Evolutionary conservation across 139 green algal genomes (phyloP).

Genomic region (Volvox africanus): DNA sequence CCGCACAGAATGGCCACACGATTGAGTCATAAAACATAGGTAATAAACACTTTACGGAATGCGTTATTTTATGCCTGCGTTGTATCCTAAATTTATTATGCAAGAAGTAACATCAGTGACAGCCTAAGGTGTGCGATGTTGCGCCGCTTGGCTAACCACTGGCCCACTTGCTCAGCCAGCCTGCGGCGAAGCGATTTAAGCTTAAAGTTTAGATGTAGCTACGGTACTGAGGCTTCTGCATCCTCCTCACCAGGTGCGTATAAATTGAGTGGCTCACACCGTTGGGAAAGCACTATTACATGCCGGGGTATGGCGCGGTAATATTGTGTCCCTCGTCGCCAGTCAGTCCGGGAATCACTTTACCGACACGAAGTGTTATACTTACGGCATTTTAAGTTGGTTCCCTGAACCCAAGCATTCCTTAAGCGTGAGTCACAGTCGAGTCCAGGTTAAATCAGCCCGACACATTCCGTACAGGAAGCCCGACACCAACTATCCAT

Average conservation of each 20-base stretch:
- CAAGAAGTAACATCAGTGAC: not conserved
- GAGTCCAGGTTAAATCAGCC: not conserved
- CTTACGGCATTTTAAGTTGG: not conserved
- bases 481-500: not conserved
- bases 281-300: not conserved
- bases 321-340: not conserved
- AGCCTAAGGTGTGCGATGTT: conserved; percentile 15
- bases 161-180: not conserved
- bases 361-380: not conserved
- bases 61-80: too few relatives aligned
- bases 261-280: not conserved
- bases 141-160: not conserved
- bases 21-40: too few relatives aligned
- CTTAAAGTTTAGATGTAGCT: not conserved
- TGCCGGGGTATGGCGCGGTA: not conserved
- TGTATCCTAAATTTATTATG: too few relatives aligned
- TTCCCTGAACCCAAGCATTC: not conserved
- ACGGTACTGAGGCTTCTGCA: not conserved
- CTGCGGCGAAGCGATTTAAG: not conserved
- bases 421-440: not conserved
- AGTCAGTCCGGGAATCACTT: not conserved
- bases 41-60: too few relatives aligned
- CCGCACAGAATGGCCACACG: too few relatives aligned
- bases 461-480: not conserved
- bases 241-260: conserved; percentile 6